These are phyloP conservation scores for Onygenales sp. DNA, from an alignment of 2,329 filamentous ascomycete genomes.

Conservation along the genomic window DNA sequence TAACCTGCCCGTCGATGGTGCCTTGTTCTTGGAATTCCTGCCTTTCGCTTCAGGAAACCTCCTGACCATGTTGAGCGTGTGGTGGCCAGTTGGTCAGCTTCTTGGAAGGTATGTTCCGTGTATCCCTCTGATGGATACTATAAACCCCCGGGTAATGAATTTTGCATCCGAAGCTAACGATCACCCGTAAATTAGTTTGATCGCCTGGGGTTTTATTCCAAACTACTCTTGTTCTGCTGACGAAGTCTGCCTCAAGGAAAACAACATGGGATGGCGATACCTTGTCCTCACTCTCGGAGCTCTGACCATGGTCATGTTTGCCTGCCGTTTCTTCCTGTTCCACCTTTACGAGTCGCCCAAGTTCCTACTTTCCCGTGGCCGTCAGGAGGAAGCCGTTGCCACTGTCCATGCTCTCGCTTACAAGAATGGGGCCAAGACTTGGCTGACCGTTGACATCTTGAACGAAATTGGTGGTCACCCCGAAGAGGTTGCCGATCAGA, in stretches of 20 bases:
- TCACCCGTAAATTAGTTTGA: slow-evolving; percentile 19
- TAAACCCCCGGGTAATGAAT: neutral
- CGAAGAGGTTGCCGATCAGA: slow-evolving; percentile 23
- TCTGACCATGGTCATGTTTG: slow-evolving; percentile 66
- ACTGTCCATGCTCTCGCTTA: slow-evolving; percentile 70
- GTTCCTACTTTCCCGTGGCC: slow-evolving; percentile 65
- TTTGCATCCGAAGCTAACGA: slow-evolving; percentile 1
- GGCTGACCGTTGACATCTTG: slow-evolving; percentile 64
- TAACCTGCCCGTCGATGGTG: slow-evolving; percentile 69
- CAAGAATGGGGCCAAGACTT: slow-evolving; percentile 59
- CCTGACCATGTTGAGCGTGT: slow-evolving; percentile 70
- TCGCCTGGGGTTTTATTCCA: slow-evolving; percentile 69
- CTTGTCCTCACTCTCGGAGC: slow-evolving; percentile 63
- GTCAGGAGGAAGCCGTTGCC: slow-evolving; percentile 68
- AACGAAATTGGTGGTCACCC: slow-evolving; percentile 44
- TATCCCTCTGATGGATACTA: neutral
- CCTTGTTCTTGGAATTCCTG: slow-evolving; percentile 74
- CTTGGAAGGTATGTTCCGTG: slow-evolving; percentile 39
- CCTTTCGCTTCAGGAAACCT: slow-evolving; percentile 65
- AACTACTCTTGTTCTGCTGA: slow-evolving; percentile 46
- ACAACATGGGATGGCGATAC: slow-evolving; percentile 66
- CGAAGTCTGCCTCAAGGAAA: slow-evolving; percentile 37
- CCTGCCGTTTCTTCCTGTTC: slow-evolving; percentile 69
- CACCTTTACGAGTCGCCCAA: slow-evolving; percentile 79
- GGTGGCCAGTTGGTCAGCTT: slow-evolving; percentile 79